Evolutionary conservation across 352 stramenopile genomes (phyloP).

Genomic region (Phytophthora tubulina): DNA sequence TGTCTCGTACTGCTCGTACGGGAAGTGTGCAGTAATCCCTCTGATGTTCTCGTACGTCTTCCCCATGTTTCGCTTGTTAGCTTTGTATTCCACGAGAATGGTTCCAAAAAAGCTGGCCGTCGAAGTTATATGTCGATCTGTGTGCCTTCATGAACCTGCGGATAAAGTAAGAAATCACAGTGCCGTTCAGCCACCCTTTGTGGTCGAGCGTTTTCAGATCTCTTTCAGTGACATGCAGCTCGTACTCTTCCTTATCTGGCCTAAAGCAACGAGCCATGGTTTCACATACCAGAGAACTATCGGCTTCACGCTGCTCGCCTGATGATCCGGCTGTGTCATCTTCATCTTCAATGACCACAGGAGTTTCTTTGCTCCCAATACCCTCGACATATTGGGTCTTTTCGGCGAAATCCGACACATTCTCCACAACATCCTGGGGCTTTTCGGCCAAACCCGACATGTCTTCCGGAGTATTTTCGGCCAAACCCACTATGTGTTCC

Average conservation of each 20-base stretch:
- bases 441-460: too few relatives aligned
- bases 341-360: background rate
- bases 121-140: background rate
- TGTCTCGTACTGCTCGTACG: slow-evolving; percentile 1
- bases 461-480: too few relatives aligned
- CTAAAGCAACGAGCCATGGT: background rate
- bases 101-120: background rate
- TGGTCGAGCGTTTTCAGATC: background rate
- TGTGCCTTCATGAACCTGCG: background rate
- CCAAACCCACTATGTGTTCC: too few relatives aligned
- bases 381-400: too few relatives aligned
- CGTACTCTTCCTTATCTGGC: background rate
- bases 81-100: background rate
- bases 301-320: background rate
- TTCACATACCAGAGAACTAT: background rate
- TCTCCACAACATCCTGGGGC: too few relatives aligned
- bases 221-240: background rate
- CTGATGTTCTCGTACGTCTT: background rate
- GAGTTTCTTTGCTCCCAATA: background rate
- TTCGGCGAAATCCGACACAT: too few relatives aligned
- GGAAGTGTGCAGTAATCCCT: background rate
- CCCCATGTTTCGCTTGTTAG: background rate
- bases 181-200: background rate
- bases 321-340: background rate
- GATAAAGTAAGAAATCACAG: slow-evolving; percentile 2